Conservation (phyloP, 495 filamentous ascomycete species). For the Annulohypoxylon maeteangense region DNA sequence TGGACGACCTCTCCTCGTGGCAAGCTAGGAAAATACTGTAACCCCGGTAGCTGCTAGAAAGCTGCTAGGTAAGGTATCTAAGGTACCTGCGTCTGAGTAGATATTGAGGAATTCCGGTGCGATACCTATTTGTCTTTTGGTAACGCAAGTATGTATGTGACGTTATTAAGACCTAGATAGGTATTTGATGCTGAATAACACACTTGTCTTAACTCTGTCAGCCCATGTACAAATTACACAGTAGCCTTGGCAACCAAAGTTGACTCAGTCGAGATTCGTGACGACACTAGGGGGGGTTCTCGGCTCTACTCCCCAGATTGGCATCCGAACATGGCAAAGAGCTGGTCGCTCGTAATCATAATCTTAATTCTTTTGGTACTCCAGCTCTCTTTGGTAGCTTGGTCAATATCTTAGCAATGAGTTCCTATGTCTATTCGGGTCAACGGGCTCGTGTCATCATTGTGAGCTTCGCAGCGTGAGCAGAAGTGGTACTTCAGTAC, state of each 20-base stretch:
- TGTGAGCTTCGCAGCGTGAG: slow-evolving; percentile 20
- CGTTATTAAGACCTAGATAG: slow-evolving; percentile 17
- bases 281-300: slow-evolving; percentile 32
- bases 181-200: slow-evolving; percentile 7
- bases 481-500: background rate
- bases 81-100: background rate
- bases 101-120: background rate
- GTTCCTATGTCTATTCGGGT: slow-evolving; percentile 22
- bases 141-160: slow-evolving; percentile 22
- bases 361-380: slow-evolving; percentile 31
- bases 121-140: background rate
- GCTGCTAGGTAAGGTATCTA: too few species aligned
- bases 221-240: background rate
- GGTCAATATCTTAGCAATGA: slow-evolving; percentile 31
- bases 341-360: slow-evolving; percentile 41
- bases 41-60: too few species aligned
- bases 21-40: background rate
- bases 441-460: slow-evolving; percentile 33
- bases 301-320: slow-evolving; percentile 43
- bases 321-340: slow-evolving; percentile 33
- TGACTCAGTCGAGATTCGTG: slow-evolving; percentile 1
- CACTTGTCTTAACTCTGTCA: slow-evolving; percentile 15
- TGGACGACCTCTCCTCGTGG: background rate
- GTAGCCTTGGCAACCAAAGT: slow-evolving; percentile 1
- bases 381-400: slow-evolving; percentile 7